phyloP scores from a whole-genome alignment of 164 flowering plant genomes.

The Nelumbo lutea region DNA sequence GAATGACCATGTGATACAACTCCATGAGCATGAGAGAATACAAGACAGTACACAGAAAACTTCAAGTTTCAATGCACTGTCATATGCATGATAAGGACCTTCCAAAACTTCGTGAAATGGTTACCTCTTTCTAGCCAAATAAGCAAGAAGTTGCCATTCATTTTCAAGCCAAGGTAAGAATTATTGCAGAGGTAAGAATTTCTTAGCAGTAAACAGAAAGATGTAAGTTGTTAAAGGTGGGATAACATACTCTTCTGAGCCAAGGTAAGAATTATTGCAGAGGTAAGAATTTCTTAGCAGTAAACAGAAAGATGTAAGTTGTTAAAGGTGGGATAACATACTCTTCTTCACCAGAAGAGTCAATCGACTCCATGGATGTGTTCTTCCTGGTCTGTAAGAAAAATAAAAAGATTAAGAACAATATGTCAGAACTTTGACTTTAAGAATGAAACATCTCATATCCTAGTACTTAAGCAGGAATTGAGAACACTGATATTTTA shows the following conservation, averaged over 20 bases:
- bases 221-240: background rate
- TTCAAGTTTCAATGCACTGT: background rate
- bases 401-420: slow-evolving; percentile 3
- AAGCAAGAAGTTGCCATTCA: background rate
- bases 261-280: too few species aligned
- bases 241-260: background rate
- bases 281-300: background rate
- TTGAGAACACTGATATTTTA: too few species aligned
- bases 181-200: too few species aligned
- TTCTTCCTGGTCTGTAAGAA: slow-evolving; percentile 67
- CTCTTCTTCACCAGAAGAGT: slow-evolving; percentile 99
- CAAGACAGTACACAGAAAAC: background rate
- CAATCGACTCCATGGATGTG: slow-evolving; percentile 76
- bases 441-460: background rate
- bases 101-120: background rate
- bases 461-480: background rate
- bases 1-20: too few species aligned
- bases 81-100: background rate
- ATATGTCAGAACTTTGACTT: slow-evolving; percentile 1
- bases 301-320: background rate
- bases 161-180: too few species aligned
- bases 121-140: background rate
- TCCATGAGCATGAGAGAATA: background rate
- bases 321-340: slow-evolving; percentile 31
- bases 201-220: background rate